phyloP scores from a whole-genome alignment of 2,329 filamentous ascomycete species.

The Aureobasidium namibiae region DNA sequence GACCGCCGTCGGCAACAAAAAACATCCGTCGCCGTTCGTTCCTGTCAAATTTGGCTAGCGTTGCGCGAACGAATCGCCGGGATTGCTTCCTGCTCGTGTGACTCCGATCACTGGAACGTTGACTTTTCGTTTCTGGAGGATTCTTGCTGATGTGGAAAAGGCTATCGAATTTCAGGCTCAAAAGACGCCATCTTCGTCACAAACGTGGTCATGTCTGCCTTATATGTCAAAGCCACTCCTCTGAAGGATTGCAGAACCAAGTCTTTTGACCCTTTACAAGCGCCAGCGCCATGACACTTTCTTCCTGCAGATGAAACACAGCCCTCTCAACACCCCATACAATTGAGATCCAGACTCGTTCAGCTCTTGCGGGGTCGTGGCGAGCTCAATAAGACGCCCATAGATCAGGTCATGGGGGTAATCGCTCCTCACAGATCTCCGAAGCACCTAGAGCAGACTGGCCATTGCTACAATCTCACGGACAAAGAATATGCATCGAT shows the following conservation, averaged over 20 bases:
- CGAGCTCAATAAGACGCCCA: not conserved
- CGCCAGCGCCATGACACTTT: not conserved
- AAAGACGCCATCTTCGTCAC: not conserved
- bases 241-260: not conserved
- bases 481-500: not conserved
- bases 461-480: not conserved
- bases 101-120: not conserved
- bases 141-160: not conserved
- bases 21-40: not conserved
- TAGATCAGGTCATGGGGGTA: not conserved
- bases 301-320: constrained; percentile 7
- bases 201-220: not conserved
- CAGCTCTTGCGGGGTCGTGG: constrained; percentile 1
- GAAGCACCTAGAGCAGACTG: not conserved
- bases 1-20: too few species aligned
- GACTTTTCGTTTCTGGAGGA: not conserved
- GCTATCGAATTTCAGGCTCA: too few species aligned
- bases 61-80: not conserved
- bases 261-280: not conserved
- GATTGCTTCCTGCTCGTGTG: not conserved
- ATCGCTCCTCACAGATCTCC: not conserved
- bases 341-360: not conserved
- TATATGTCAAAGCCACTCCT: not conserved
- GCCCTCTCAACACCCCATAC: not conserved
- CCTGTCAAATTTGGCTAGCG: not conserved